Evolutionary conservation across 2,329 filamentous ascomycete genomes (phyloP), one percentile per base, ranked within the genome.

Genomic region (Hypoxylon rubiginosum): DNA sequence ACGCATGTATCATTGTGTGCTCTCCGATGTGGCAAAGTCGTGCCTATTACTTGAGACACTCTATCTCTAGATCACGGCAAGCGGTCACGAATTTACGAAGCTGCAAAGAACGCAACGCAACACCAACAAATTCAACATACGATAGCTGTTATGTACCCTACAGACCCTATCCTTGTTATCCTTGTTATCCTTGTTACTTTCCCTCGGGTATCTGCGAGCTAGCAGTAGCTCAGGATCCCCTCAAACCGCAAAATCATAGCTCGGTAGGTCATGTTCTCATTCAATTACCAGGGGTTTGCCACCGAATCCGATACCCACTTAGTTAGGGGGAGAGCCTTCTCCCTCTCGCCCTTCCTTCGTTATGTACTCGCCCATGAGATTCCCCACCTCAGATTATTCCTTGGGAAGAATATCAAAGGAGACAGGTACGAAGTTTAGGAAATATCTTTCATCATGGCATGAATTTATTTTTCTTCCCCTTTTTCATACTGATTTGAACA

Each of bases 211-310:
- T 13, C 32, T 10, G 9, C 2, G 34, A 13, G 13, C 30, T 34
- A 8, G 7, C 5, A 34, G 30, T 10, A 11, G 30, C 30, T 34
- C 30, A 34, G 30, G 30, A 30, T 30, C 28, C 13, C 32, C 34
- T 13, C 11, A 3, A 36, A 15, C 13, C 11, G 15, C 34, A 3
- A 36, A 6, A 15, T 4, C 11, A 36, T 36, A 36, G 34, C 34
- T n/a, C 13, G 34, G 11, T 36, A 36, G 11, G 34, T 53, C 58
- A 53, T 61, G 19, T 30, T 58, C 53, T 61, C 62, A 48, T 65
- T 57, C 48, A 60, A 17, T 62, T 41, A 58, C 62, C 55, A 50
- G n/a, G 39, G 4, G 17, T 59, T 56, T 48, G 28, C 53, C 43
- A 48, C 30, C 53, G 51, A 17, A 59, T 17, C 50, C 41, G 30